These are phyloP conservation scores for Golubevia sp. DNA, from an alignment of 1,284 basidiomycete species.

Conservation along the genomic window DNA sequence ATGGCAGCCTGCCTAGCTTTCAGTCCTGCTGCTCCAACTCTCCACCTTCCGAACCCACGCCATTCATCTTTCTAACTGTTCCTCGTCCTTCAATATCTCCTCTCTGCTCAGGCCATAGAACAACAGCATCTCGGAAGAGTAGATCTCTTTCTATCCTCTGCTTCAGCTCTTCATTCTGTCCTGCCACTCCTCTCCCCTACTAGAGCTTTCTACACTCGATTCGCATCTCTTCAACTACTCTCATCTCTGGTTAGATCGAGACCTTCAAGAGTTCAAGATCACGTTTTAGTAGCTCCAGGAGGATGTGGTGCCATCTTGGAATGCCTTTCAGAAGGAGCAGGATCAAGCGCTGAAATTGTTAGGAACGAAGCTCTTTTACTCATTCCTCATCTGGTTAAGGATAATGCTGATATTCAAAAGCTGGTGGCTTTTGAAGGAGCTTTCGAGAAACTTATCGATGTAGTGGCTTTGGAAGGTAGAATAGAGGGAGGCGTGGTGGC, in stretches of 20 bases:
- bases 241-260: constrained; percentile 73
- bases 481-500: constrained; percentile 84
- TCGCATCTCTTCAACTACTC: constrained; percentile 82
- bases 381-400: constrained; percentile 78
- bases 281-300: constrained; percentile 81
- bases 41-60: too few species aligned
- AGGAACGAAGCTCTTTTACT: constrained; percentile 69
- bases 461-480: constrained; percentile 83
- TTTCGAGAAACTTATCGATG: constrained; percentile 92
- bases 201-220: constrained; percentile 78
- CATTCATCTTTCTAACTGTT: too few species aligned
- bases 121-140: too few species aligned
- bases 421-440: constrained; percentile 95
- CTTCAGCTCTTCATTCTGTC: too few species aligned
- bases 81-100: too few species aligned
- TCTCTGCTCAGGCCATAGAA: too few species aligned
- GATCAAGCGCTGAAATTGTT: constrained; percentile 52
- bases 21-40: too few species aligned
- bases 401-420: constrained; percentile 94
- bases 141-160: too few species aligned
- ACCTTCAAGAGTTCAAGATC: constrained; percentile 78
- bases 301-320: constrained; percentile 74
- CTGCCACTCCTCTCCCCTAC: too few species aligned
- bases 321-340: constrained; percentile 3
- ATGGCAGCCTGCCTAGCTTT: too few species aligned